Evolutionary conservation across 2,329 filamentous ascomycete species (phyloP), one percentile per base, ranked within the genome.

Genomic region (Davidsoniella virescens): DNA sequence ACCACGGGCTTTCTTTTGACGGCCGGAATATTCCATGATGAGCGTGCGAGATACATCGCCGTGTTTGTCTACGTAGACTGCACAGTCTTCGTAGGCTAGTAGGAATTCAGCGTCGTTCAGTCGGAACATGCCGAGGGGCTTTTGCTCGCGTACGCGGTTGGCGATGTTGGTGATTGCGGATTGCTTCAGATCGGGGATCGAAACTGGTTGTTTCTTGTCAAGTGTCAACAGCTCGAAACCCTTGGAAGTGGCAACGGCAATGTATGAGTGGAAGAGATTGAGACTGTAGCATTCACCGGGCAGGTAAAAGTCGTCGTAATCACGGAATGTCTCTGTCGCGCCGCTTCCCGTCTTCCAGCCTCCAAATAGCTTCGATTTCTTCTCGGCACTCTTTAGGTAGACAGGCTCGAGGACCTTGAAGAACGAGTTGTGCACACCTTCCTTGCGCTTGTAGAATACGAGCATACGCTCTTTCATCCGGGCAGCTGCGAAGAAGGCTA

Each of bases 1-100:
- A 10, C 80, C 78, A 55, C 82, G 81, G 1, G 92, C 92, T 63
- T 76, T 77, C 64, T 77, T 78, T 61, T 77, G 74, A 59, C 83
- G 90, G 57, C 92, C 92, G n/a, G 94, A 92, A 63, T 96, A 98
- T 62, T 96, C 87, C 87, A 98, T 94, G 60, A 96, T 88, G 52
- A 96, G 86, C 25, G 83, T 87, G 43, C 93, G 83, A 38, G 81
- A 90, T 25, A 98, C 87, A 54, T 98, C 92, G 56, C 92, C 92
- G 64, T 96, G 87, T 66, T 96, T 95, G 70, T 98, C 93, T 61
- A 96, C 84, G 60, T 96, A 98, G 7, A 98, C 88, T 16, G 88
- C 92, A 58, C 90, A 96, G 64, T 95, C 87, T 64, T 93, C 85
- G 63, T 96, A 98, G 37, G 84, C 86, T 45, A 95, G 78, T 23